These are phyloP conservation scores for Aspergillus taichungensis DNA, from an alignment of 495 filamentous ascomycete genomes.

Conservation along the genomic window DNA sequence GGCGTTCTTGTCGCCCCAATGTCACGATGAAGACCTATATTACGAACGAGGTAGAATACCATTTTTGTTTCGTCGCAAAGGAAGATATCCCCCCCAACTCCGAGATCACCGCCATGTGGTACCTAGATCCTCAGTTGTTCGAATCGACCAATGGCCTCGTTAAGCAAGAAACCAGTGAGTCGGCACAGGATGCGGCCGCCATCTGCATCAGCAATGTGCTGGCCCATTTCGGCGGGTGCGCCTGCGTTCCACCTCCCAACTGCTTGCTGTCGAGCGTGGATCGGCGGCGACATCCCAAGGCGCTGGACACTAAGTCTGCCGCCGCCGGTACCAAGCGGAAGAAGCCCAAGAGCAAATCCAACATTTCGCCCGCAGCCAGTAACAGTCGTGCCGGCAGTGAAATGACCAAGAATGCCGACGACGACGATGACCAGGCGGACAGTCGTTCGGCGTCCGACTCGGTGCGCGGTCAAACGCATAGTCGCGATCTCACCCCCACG, in stretches of 20 bases:
- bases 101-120: constrained; percentile 62
- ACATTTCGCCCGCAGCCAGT: constrained; percentile 61
- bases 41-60: constrained; percentile 63
- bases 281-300: constrained; percentile 48
- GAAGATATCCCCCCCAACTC: constrained; percentile 54
- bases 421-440: constrained; percentile 44
- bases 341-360: constrained; percentile 51
- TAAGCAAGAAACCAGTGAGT: constrained; percentile 37
- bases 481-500: constrained; percentile 72
- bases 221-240: constrained; percentile 81
- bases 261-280: constrained; percentile 71
- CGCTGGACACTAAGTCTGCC: constrained; percentile 24
- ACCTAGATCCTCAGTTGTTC: constrained; percentile 43
- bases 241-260: constrained; percentile 55
- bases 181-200: constrained; percentile 37
- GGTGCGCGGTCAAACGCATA: constrained; percentile 61
- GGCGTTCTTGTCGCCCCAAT: constrained; percentile 85
- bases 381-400: constrained; percentile 77
- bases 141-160: constrained; percentile 38
- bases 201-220: constrained; percentile 64
- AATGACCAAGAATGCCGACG: constrained; percentile 40
- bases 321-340: constrained; percentile 40
- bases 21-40: constrained; percentile 72
- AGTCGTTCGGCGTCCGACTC: constrained; percentile 67
- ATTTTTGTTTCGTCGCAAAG: constrained; percentile 82